Conservation (phyloP, 148 eudicot genomes). For the Rhododendron simsii region DNA sequence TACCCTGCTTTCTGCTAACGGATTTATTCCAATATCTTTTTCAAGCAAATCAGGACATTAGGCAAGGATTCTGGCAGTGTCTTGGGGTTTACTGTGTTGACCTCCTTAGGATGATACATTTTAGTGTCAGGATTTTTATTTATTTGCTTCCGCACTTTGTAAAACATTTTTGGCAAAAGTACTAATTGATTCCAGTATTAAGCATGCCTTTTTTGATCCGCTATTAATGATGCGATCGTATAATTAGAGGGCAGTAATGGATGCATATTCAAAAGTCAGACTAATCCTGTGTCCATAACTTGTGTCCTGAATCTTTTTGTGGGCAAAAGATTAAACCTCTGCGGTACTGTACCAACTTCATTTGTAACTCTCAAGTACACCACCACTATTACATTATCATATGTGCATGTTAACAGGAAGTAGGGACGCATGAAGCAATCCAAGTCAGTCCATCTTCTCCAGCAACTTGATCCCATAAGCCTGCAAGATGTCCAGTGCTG, state of each 20-base stretch:
- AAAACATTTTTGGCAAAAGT: too few species aligned
- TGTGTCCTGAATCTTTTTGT: neutral
- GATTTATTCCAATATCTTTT: too few species aligned
- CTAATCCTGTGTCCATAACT: neutral
- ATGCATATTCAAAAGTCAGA: neutral
- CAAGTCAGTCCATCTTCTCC: conserved; percentile 54
- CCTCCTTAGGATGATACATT: too few species aligned
- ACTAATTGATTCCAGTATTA: neutral
- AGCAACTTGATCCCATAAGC: conserved; percentile 65
- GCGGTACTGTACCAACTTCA: neutral
- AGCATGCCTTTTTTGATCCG: neutral
- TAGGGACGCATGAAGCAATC: neutral
- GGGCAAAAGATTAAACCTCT: neutral
- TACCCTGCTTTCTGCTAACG: too few species aligned
- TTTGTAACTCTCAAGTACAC: neutral
- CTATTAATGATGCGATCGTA: neutral
- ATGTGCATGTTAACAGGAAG: neutral
- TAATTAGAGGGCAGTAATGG: neutral
- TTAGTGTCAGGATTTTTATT: too few species aligned
- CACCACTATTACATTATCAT: neutral
- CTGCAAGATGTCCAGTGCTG: conserved; percentile 62
- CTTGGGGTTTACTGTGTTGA: too few species aligned
- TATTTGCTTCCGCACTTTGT: too few species aligned
- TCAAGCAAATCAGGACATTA: too few species aligned
- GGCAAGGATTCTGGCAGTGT: too few species aligned